These are phyloP conservation scores for Claviceps sp. DNA, from an alignment of 2,329 filamentous ascomycete genomes.

Conservation along the genomic window DNA sequence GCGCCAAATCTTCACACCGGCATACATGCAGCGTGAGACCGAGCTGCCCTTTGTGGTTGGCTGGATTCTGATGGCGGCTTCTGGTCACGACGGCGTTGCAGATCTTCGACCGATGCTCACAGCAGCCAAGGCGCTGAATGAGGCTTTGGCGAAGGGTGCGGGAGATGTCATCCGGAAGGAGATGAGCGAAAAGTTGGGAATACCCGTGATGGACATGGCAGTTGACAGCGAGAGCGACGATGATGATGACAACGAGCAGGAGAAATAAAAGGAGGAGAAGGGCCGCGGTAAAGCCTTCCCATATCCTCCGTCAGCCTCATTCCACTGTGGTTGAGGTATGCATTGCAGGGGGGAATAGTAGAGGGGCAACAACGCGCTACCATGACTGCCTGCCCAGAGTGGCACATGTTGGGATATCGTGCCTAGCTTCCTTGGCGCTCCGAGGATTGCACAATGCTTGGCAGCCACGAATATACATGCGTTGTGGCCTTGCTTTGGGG, in stretches of 20 bases:
- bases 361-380: no score
- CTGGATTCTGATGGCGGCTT: constrained; percentile 22
- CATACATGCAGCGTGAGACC: constrained; percentile 24
- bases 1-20: constrained; percentile 17
- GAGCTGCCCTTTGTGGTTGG: constrained; percentile 27
- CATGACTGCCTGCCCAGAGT: no score
- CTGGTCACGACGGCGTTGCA: not conserved
- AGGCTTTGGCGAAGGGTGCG: not conserved
- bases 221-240: not conserved
- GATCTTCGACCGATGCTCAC: not conserved
- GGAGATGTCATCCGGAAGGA: not conserved
- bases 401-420: no score
- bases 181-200: not conserved
- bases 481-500: no score
- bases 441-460: no score
- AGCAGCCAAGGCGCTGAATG: not conserved
- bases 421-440: no score
- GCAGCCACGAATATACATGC: no score
- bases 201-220: not conserved
- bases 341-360: no score
- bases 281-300: not conserved
- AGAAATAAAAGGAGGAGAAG: not conserved
- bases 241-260: not conserved
- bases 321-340: no score
- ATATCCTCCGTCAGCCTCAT: no score